These are phyloP conservation scores for Thinopyrum obtusiflorum DNA, from an alignment of 202 grass and related monocot species.

Conservation along the genomic window DNA sequence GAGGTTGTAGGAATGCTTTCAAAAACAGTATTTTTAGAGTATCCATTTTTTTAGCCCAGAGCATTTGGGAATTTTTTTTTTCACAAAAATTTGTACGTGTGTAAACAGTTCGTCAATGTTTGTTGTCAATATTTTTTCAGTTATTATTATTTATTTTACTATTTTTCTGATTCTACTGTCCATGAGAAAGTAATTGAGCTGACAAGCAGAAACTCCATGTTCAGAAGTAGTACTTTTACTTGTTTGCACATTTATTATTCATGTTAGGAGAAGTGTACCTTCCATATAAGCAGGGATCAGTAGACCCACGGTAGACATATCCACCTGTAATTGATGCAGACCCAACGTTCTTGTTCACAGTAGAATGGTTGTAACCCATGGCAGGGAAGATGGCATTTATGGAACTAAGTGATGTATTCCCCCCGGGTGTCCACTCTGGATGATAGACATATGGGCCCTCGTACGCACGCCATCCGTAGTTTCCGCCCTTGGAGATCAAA, in stretches of 20 bases:
- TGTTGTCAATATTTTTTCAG: too few relatives aligned
- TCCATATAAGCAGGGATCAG: conserved; percentile 82
- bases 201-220: too few relatives aligned
- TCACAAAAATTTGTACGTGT: too few relatives aligned
- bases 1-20: background rate
- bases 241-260: background rate
- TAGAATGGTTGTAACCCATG: conserved; percentile 81
- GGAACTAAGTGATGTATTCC: conserved; percentile 77
- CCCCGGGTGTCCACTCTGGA: conserved; percentile 56
- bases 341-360: conserved; percentile 54
- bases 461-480: conserved; percentile 82
- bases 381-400: conserved; percentile 82
- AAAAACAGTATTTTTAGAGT: too few relatives aligned
- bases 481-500: conserved; percentile 79
- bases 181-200: too few relatives aligned
- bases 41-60: too few relatives aligned
- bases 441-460: conserved; percentile 64
- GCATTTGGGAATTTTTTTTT: too few relatives aligned
- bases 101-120: too few relatives aligned
- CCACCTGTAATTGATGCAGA: conserved; percentile 85
- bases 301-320: conserved; percentile 71
- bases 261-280: conserved; percentile 44
- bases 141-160: too few relatives aligned
- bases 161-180: too few relatives aligned
- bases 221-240: background rate